These are phyloP conservation scores for Phytophthora colocasiae DNA, from an alignment of 352 stramenopile genomes.

Conservation along the genomic window DNA sequence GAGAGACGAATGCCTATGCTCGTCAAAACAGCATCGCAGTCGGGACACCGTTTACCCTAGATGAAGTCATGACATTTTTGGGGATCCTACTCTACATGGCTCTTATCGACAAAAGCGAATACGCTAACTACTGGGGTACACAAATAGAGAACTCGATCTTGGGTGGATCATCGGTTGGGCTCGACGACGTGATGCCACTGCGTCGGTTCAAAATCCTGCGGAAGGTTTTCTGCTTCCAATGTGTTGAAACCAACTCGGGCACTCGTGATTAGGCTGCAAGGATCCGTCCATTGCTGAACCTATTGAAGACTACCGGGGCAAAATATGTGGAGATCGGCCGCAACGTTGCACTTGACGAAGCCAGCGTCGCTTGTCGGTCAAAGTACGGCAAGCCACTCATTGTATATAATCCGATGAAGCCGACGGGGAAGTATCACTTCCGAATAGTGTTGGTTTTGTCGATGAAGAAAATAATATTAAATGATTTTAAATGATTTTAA, in stretches of 20 bases:
- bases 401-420: conserved; percentile 13
- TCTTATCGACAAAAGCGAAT: conserved; percentile 39
- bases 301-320: conserved; percentile 2
- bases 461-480: too few species aligned
- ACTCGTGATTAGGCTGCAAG: neutral
- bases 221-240: conserved; percentile 28
- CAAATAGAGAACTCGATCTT: conserved; percentile 32
- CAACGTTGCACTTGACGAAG: conserved; percentile 14
- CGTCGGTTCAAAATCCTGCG: conserved; percentile 26
- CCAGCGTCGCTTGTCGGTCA: conserved; percentile 11
- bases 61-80: conserved; percentile 16
- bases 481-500: too few species aligned
- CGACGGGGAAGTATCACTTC: conserved; percentile 39
- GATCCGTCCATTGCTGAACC: neutral
- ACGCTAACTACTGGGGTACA: conserved; percentile 40
- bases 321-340: conserved; percentile 11
- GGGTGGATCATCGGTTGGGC: neutral
- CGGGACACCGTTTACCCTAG: neutral
- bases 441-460: too few species aligned
- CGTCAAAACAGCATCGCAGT: neutral
- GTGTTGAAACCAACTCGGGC: neutral
- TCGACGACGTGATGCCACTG: conserved; percentile 34
- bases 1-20: conserved; percentile 22
- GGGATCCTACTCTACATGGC: conserved; percentile 10
- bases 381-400: conserved; percentile 4